phyloP scores from a whole-genome alignment of 805 yeast species.

The Blastobotrys attinorum region DNA sequence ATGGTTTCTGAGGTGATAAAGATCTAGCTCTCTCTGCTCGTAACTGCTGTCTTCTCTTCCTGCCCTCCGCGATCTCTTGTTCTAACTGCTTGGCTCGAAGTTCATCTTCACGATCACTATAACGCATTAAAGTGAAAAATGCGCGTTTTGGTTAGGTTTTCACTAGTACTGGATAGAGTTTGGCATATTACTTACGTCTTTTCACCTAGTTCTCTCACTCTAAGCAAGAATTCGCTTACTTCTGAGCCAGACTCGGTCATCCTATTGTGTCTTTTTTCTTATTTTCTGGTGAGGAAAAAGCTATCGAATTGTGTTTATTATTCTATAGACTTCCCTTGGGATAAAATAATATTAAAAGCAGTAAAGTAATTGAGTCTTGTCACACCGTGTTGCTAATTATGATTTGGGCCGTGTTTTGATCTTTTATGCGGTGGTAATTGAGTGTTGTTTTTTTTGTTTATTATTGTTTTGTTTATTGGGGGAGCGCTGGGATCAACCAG shows the following conservation, averaged over 20 bases:
- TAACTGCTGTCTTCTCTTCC: slow-evolving; percentile 21
- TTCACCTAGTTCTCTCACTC: slow-evolving; percentile 25
- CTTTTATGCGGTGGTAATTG: too few species aligned
- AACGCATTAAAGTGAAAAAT: not conserved
- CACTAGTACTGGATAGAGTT: too few species aligned
- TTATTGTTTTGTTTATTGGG: too few species aligned
- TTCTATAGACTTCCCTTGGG: too few species aligned
- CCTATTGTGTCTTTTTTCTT: not conserved
- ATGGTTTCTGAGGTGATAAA: slow-evolving; percentile 11
- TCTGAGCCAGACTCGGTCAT: slow-evolving; percentile 9
- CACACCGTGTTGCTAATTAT: too few species aligned
- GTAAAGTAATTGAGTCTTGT: too few species aligned
- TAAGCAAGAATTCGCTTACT: slow-evolving; percentile 23
- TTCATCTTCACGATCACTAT: slow-evolving; percentile 25
- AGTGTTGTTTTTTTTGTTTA: too few species aligned
- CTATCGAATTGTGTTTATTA: too few species aligned
- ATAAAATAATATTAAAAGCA: too few species aligned
- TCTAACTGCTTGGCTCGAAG: slow-evolving; percentile 24
- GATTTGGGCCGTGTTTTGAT: too few species aligned
- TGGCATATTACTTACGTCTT: slow-evolving; percentile 19
- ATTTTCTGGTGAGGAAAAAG: not conserved
- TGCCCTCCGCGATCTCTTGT: slow-evolving; percentile 24
- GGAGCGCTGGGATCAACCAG: too few species aligned
- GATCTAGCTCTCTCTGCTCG: slow-evolving; percentile 18
- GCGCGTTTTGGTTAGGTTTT: too few species aligned